phyloP scores from a whole-genome alignment of 148 eudicot species.

The Camellia japonica region DNA sequence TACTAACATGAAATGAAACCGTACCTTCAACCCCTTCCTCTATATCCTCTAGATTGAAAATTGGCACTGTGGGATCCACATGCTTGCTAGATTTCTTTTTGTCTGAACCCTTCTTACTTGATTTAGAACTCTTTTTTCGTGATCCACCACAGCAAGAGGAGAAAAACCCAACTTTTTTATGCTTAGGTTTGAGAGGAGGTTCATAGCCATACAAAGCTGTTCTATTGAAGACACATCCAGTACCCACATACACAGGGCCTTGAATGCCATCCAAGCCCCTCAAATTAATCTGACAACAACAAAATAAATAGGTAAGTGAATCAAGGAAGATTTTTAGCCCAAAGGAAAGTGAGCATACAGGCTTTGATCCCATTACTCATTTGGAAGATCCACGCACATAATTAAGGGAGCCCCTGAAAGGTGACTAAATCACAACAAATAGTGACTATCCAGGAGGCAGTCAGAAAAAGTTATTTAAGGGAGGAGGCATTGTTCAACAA shows the following conservation, averaged over 20 bases:
- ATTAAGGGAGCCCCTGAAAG: not conserved
- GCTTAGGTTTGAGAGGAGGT: slow-evolving; percentile 76
- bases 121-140: slow-evolving; percentile 52
- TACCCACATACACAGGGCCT: slow-evolving; percentile 92
- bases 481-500: not conserved
- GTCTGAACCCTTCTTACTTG: slow-evolving; percentile 64
- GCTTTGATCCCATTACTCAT: not conserved
- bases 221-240: slow-evolving; percentile 89
- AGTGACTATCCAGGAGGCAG: not conserved
- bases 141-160: slow-evolving; percentile 60
- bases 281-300: slow-evolving; percentile 64
- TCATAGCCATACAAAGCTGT: slow-evolving; percentile 88
- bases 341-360: not conserved
- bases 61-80: slow-evolving; percentile 70
- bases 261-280: slow-evolving; percentile 94
- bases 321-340: not conserved
- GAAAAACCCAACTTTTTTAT: slow-evolving; percentile 52
- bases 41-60: slow-evolving; percentile 75
- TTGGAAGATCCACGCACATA: not conserved
- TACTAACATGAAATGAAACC: not conserved
- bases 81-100: slow-evolving; percentile 72
- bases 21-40: slow-evolving; percentile 88
- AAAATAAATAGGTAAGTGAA: slow-evolving; percentile 4
- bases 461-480: not conserved
- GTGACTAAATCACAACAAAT: not conserved